Base-by-base conservation (phyloP, 2,329 filamentous ascomycete species). In the Botrytis squamosa region DNA sequence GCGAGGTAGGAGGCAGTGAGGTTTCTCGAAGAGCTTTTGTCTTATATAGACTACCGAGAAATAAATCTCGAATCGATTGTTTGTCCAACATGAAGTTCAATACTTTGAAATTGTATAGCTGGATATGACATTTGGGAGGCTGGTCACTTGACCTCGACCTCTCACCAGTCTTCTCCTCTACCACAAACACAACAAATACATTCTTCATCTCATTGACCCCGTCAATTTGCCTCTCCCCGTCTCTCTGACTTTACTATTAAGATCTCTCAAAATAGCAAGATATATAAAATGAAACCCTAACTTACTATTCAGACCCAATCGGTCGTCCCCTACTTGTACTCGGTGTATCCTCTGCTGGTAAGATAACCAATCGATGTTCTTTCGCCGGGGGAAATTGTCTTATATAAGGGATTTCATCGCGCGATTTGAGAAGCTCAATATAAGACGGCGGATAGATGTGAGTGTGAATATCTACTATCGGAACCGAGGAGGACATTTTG, bases 251-350 rank as follows among this genome's bases (percentile, higher is more conserved):
- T 3, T 9, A 20, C 46, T 9, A 12, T 55, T 4, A 8, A 3
- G 12, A 6, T 16, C 0, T 3, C 36, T 12, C 4, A 7, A 29
- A 38, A 38, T 16, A 18, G 14, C 40, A 33, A 25, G 8, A 42
- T 14, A 38, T 52, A 52, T n/a, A 29, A 9, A n/a, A 2, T n/a
- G 38, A 40, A 62, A 71, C 12, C 10, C 2, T 4, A 57, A 66
- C 70, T 75, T 91, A 93, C 85, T 95, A 98, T 79, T 95, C 93
- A 0, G 89, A 86, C 36, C 94, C 95, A 62, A 98, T 89, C 5
- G 95, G 94, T 5, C 95, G 90, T 55, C 94, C 95, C 4, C 93
- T 91, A 14, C 89, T 87, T 63, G 86, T 88, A 33, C 85, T 84
- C 3, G 86, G 81, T 38, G 86, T 83, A 80, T 90, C 86, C 77